These are phyloP conservation scores for Colletotrichum zoysiae DNA, from an alignment of 2,329 filamentous ascomycete species.

Conservation along the genomic window DNA sequence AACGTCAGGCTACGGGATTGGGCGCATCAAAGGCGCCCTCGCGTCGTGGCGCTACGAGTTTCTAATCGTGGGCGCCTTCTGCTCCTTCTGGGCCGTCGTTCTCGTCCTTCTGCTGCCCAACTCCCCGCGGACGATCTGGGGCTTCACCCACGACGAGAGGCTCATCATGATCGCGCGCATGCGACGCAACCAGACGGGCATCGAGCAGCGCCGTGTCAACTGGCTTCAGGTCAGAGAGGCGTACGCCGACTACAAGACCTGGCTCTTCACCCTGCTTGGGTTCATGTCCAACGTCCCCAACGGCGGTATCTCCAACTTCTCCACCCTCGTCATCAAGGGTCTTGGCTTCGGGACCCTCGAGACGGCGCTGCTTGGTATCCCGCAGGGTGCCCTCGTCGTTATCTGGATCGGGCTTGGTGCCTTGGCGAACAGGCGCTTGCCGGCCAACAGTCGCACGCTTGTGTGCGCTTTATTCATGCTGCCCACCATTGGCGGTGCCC, in stretches of 20 bases:
- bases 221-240: slow-evolving; percentile 67
- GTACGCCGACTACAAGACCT: slow-evolving; percentile 69
- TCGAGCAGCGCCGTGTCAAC: slow-evolving; percentile 69
- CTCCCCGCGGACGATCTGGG: slow-evolving; percentile 66
- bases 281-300: slow-evolving; percentile 67
- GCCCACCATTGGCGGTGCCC: slow-evolving; percentile 70
- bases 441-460: slow-evolving; percentile 62
- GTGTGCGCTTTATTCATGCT: slow-evolving; percentile 68
- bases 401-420: slow-evolving; percentile 57
- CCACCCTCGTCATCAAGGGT: slow-evolving; percentile 69
- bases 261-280: slow-evolving; percentile 68
- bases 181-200: slow-evolving; percentile 68
- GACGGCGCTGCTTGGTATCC: slow-evolving; percentile 55
- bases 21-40: slow-evolving; percentile 68
- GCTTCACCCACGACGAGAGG: slow-evolving; percentile 63
- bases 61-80: slow-evolving; percentile 71
- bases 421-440: slow-evolving; percentile 54
- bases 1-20: slow-evolving; percentile 65
- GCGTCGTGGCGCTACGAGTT: slow-evolving; percentile 77
- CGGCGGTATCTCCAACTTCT: slow-evolving; percentile 72
- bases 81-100: slow-evolving; percentile 69
- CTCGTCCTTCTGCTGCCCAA: slow-evolving; percentile 70
- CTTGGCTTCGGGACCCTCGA: slow-evolving; percentile 63
- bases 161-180: slow-evolving; percentile 68
- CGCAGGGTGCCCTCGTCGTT: slow-evolving; percentile 53